Percentiles rank a stretch among this genome's conserved stretches.
Conservation (phyloP, 2,329 filamentous ascomycete species). For the Fusarium nygamai region DNA sequence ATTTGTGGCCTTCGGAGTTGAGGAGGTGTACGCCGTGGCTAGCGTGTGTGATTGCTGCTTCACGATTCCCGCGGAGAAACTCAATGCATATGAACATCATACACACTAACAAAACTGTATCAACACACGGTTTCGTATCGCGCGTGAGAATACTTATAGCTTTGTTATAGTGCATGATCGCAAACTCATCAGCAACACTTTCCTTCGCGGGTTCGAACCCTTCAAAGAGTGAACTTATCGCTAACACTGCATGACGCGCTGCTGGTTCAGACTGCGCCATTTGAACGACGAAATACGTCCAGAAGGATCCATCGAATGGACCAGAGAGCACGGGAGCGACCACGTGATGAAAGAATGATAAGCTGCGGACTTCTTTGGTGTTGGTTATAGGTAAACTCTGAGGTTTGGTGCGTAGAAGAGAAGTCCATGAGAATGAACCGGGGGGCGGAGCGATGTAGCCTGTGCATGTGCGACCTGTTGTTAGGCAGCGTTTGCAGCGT, state of each 20-base stretch:
- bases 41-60: slow-evolving; percentile 50
- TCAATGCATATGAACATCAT: slow-evolving; percentile 57
- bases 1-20: slow-evolving; percentile 36
- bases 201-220: slow-evolving; percentile 37
- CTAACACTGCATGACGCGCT: slow-evolving; percentile 51
- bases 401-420: slow-evolving; percentile 45
- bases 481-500: slow-evolving; percentile 60
- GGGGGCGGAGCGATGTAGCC: slow-evolving; percentile 57
- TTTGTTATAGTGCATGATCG: slow-evolving; percentile 53
- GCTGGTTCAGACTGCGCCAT: slow-evolving; percentile 51
- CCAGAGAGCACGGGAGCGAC: slow-evolving; percentile 51
- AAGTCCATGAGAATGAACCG: slow-evolving; percentile 48
- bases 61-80: slow-evolving; percentile 50
- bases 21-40: slow-evolving; percentile 52
- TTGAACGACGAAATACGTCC: slow-evolving; percentile 53
- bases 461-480: slow-evolving; percentile 63
- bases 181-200: slow-evolving; percentile 35
- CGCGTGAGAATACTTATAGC: slow-evolving; percentile 50
- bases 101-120: slow-evolving; percentile 52
- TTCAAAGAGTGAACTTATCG: slow-evolving; percentile 54
- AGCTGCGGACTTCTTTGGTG: slow-evolving; percentile 44
- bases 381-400: slow-evolving; percentile 36
- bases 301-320: slow-evolving; percentile 52
- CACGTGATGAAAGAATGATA: slow-evolving; percentile 52
- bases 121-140: slow-evolving; percentile 36